Base-by-base conservation (phyloP, 371 early-diverging fungal genomes). In the Aphelidium insulamus region DNA sequence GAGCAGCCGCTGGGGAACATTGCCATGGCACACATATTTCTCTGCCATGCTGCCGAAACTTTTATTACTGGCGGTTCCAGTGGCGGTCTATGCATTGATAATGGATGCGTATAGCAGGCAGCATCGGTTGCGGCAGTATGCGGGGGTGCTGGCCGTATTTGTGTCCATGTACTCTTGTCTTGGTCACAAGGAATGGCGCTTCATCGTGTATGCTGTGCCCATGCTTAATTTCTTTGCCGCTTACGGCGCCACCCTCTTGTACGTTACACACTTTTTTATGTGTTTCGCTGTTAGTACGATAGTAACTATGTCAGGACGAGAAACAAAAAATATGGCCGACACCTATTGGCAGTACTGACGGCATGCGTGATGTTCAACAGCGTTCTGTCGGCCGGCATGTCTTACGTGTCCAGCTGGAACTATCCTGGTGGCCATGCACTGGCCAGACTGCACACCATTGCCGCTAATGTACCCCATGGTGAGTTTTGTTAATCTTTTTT, bases 121-220 rank as follows among this genome's bases (percentile, higher is more conserved):
- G 39, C 38, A 12, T 2, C 55, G 60, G 10, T 48, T 59, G 11
- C 50, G 70, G 17, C 57, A 65, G 7, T 48, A 74, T 17, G 43
- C 75, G 14, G 27, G 49, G 4, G 75, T 82, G 0, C 46, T 55
- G 3, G 17, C 65, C 4, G 41, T 55, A 10, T 82, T 70, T 43
- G 53, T 77, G 4, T 32, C 38, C 8, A 12, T 68, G 0, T 81
- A 85, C 39, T 82, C 85, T 8, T 48, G 58, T 16, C 52, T 87
- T 15, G 70, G 69, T 3, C 97, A 97, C 52, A 97, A 97, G 52
- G 97, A 97, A 46, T 87, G 87, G 87, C 62, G 97, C 10, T 97
- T 97, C 46, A 64, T 94, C 4, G 44, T 92, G 4, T 83, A 86
- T 19, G 64, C 72, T 3, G 54, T 94, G 4, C 95, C 95, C 0